Evolutionary conservation across 371 early-diverging fungal genomes (phyloP).

Genomic region (Mucor mucedo): DNA sequence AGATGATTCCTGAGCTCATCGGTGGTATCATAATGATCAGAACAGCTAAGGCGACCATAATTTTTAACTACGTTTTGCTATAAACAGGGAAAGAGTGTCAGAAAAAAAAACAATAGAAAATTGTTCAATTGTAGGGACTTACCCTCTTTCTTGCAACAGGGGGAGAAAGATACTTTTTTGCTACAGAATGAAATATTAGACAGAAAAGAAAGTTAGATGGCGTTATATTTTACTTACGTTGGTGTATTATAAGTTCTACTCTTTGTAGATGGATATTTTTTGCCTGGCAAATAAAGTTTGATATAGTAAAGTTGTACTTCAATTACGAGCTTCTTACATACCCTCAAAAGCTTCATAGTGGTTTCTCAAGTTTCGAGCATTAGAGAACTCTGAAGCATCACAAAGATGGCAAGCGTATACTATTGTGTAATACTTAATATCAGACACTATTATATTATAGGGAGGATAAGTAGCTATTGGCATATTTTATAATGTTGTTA

Average conservation of each 20-base stretch:
- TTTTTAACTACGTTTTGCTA: conserved; percentile 22
- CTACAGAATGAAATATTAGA: conserved; percentile 21
- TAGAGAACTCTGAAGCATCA: conserved; percentile 21
- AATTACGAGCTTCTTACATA: conserved; percentile 18
- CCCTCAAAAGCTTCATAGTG: conserved; percentile 19
- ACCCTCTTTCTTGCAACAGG: conserved; percentile 13
- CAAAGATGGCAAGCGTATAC: conserved; percentile 23
- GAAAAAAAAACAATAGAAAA: conserved; percentile 9
- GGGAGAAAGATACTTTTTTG: conserved; percentile 20
- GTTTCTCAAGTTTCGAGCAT: conserved; percentile 24
- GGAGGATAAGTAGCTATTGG: conserved; percentile 22
- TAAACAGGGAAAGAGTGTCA: conserved; percentile 3
- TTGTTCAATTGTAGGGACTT: conserved; percentile 18
- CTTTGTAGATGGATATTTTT: conserved; percentile 18
- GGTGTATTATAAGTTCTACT: conserved; percentile 14
- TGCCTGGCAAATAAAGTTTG: conserved; percentile 21
- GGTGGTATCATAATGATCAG: conserved; percentile 18
- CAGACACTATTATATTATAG: conserved; percentile 22
- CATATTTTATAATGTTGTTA: conserved; percentile 21
- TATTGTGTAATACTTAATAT: conserved; percentile 19
- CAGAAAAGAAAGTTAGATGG: conserved; percentile 19
- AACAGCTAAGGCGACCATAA: conserved; percentile 21
- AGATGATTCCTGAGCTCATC: conserved; percentile 22
- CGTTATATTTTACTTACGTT: conserved; percentile 17
- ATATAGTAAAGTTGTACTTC: conserved; percentile 25